Percentiles rank a stretch among this genome's conserved stretches.
Evolutionary conservation across 495 filamentous ascomycete species (phyloP).

Genomic region (Aspergillus olivimuriae): DNA sequence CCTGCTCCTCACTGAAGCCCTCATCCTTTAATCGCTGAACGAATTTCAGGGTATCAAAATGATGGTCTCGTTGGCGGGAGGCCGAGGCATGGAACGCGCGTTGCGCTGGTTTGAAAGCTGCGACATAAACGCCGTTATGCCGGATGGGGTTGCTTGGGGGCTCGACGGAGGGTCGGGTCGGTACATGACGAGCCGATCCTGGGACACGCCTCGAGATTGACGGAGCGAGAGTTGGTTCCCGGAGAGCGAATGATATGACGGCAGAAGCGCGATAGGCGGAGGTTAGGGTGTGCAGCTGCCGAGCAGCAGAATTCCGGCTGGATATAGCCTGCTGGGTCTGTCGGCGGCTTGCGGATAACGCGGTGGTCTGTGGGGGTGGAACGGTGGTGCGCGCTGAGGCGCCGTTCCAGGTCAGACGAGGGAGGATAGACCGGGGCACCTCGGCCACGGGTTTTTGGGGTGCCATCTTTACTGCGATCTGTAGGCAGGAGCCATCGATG

Average conservation of each 20-base stretch:
- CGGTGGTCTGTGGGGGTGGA: constrained; percentile 23
- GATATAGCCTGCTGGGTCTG: constrained; percentile 18
- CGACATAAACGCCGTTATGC: constrained; percentile 44
- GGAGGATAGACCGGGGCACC: constrained; percentile 36
- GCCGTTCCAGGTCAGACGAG: constrained; percentile 40
- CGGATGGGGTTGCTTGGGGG: constrained; percentile 28
- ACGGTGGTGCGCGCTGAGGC: constrained; percentile 31
- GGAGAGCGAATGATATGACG: constrained; percentile 19
- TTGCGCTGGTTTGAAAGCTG: constrained; percentile 34
- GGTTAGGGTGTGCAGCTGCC: constrained; percentile 15
- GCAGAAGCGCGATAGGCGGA: constrained; percentile 13
- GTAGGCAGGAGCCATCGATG: no score
- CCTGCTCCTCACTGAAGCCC: constrained; percentile 92
- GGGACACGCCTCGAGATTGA: constrained; percentile 20
- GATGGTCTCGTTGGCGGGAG: constrained; percentile 64
- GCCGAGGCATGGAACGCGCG: constrained; percentile 65
- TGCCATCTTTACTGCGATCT: constrained; percentile 25
- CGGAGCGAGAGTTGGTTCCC: constrained; percentile 9
- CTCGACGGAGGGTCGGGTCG: constrained; percentile 11
- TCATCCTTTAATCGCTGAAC: constrained; percentile 84
- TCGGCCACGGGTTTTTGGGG: constrained; percentile 33
- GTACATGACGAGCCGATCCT: constrained; percentile 1
- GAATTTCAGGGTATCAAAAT: constrained; percentile 98
- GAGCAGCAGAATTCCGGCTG: constrained; percentile 18
- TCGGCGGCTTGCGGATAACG: constrained; percentile 19